Base-by-base conservation (phyloP, 2,329 filamentous ascomycete genomes). In the Sporothrix protearum region DNA sequence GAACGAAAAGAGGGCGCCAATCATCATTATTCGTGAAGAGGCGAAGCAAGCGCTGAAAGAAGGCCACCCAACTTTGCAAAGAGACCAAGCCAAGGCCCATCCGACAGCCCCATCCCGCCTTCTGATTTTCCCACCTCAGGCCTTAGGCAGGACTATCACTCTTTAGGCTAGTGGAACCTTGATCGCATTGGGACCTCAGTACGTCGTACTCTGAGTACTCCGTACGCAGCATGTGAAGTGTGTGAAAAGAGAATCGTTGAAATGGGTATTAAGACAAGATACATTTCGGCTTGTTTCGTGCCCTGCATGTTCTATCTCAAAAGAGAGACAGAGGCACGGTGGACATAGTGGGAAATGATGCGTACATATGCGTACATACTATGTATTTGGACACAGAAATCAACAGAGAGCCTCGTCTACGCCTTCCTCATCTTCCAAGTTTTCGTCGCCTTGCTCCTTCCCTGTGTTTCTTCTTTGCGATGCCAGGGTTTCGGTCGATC, bases 181-280 rank as follows among this genome's bases (percentile, higher is more conserved):
- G 19, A n/a, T 68, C 66, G 28, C 55, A 36, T 53, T 47, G 33
- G 5, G 10, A 19, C 36, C 8, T n/a, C n/a, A n/a, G n/a, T n/a
- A n/a, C n/a, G n/a, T n/a, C n/a, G n/a, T n/a, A n/a, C n/a, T n/a
- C n/a, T n/a, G n/a, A n/a, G n/a, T n/a, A n/a, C n/a, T n/a, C n/a
- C n/a, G n/a, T n/a, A n/a, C n/a, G n/a, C n/a, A n/a, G n/a, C n/a
- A n/a, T n/a, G n/a, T n/a, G n/a, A n/a, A n/a, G n/a, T n/a, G 39
- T 10, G 49, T 9, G 49, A n/a, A 51, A 64, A 30, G 55, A 61
- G 30, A 33, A 61, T n/a, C 25, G 51, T 30, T 14, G 51, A 30
- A 55, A 55, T 55, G 30, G n/a, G n/a, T n/a, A n/a, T n/a, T n/a
- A n/a, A n/a, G n/a, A n/a, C 53, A 57, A 57, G 51, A 59, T 59